A percentile compares a stretch with the other conserved stretches of the same genome.
Conservation (phyloP, 2,329 filamentous ascomycete species). For the Fusarium sp. region DNA sequence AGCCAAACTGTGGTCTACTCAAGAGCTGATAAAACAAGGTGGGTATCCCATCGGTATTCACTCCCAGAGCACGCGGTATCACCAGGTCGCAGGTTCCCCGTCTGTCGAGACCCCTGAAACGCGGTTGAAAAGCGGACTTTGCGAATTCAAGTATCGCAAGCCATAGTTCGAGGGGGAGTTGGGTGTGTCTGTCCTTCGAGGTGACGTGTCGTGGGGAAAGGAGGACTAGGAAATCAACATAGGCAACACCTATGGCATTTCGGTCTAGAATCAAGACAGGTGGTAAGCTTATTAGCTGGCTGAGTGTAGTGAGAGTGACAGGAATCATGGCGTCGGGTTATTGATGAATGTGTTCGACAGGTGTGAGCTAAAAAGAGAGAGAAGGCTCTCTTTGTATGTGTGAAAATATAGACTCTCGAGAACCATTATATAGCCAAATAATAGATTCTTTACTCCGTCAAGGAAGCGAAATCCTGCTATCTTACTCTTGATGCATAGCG, state of each 20-base stretch:
- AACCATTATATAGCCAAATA: not conserved
- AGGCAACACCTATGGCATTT: not conserved
- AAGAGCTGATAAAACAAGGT: not conserved
- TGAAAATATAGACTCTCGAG: not conserved
- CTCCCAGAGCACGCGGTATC: not conserved
- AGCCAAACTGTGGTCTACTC: not conserved
- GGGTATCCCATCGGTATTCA: not conserved
- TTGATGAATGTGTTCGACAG: not conserved
- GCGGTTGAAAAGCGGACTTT: no score
- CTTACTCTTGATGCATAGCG: not conserved
- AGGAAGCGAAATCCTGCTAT: not conserved
- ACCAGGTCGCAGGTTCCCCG: not conserved
- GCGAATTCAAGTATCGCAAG: not conserved
- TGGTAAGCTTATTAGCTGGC: not conserved
- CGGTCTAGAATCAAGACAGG: not conserved
- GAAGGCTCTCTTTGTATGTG: no score
- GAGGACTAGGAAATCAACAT: not conserved
- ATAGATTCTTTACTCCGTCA: not conserved
- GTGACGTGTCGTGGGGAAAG: not conserved
- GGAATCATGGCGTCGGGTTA: not conserved
- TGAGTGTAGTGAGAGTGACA: not conserved
- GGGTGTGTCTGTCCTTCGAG: not conserved
- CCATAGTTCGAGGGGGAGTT: not conserved
- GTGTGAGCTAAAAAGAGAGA: not conserved
- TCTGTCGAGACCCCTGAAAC: not conserved